Evolutionary conservation across 1,284 basidiomycete species (phyloP).

Genomic region (Boletus smithii): DNA sequence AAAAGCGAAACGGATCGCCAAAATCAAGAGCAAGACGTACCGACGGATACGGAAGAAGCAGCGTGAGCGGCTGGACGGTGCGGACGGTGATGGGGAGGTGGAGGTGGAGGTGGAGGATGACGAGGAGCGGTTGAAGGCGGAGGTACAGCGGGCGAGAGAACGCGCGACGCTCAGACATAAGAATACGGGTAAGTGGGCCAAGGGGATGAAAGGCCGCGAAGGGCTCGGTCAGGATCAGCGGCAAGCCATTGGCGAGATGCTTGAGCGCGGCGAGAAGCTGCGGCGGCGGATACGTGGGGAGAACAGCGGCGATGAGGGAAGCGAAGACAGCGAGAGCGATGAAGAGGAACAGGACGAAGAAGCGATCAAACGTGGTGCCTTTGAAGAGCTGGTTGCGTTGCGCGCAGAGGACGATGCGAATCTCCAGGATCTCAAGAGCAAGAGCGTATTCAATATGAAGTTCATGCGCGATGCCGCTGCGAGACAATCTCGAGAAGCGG

Average conservation of each 20-base stretch:
- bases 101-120: constrained; percentile 48
- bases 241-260: constrained; percentile 75
- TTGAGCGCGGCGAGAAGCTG: constrained; percentile 70
- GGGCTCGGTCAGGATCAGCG: constrained; percentile 64
- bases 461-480: constrained; percentile 91
- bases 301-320: constrained; percentile 45
- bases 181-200: constrained; percentile 79
- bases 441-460: constrained; percentile 86
- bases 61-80: constrained; percentile 53
- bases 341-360: constrained; percentile 44
- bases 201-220: constrained; percentile 62
- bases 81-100: constrained; percentile 39
- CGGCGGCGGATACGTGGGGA: constrained; percentile 68
- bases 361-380: constrained; percentile 60
- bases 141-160: constrained; percentile 78
- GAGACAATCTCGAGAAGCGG: constrained; percentile 56
- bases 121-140: constrained; percentile 62
- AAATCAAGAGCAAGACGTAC: constrained; percentile 96
- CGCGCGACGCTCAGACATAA: constrained; percentile 84
- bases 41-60: constrained; percentile 83
- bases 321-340: constrained; percentile 46
- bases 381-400: constrained; percentile 66
- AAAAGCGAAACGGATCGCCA: constrained; percentile 87
- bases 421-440: constrained; percentile 39
- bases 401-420: constrained; percentile 34